Evolutionary conservation across 148 eudicot genomes (phyloP).

Genomic region (Linanthus parryae): DNA sequence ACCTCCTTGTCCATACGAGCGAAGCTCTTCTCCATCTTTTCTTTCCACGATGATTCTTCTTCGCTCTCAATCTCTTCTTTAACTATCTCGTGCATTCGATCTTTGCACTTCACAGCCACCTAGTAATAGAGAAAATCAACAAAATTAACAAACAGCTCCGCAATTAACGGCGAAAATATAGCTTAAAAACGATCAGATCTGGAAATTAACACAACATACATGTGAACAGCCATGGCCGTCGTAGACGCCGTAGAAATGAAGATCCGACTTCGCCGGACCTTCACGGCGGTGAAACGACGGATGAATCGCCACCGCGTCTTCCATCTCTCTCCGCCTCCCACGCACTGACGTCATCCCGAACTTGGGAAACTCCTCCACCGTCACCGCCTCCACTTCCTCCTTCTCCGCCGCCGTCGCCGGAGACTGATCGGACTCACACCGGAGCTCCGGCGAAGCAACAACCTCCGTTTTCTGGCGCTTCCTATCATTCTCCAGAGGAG

Average conservation of each 20-base stretch:
- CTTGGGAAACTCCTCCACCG: conserved; percentile 23
- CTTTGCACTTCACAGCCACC: conserved; percentile 67
- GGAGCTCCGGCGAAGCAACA: neutral
- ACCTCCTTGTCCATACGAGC: conserved; percentile 49
- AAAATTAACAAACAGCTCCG: neutral
- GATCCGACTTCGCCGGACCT: conserved; percentile 3
- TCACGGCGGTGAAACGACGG: conserved; percentile 32
- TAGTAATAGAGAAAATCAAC: neutral
- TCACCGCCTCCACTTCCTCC: neutral
- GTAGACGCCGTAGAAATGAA: conserved; percentile 51
- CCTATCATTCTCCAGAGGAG: conserved; percentile 1
- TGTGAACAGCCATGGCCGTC: conserved; percentile 56
- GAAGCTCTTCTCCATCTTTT: conserved; percentile 38
- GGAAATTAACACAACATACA: no score
- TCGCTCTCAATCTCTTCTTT: conserved; percentile 37
- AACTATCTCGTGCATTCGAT: conserved; percentile 45
- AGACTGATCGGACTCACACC: conserved; percentile 14
- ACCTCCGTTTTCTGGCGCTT: conserved; percentile 16
- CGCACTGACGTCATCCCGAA: conserved; percentile 62
- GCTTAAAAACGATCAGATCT: no score
- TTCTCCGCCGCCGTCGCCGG: neutral
- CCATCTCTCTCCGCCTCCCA: conserved; percentile 86
- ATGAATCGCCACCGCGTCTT: conserved; percentile 60
- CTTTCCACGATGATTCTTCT: conserved; percentile 30
- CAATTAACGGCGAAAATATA: no score